Evolutionary conservation across 2,329 filamentous ascomycete species (phyloP), one percentile per base, ranked within the genome.

Genomic region (Talaromyces sp.): DNA sequence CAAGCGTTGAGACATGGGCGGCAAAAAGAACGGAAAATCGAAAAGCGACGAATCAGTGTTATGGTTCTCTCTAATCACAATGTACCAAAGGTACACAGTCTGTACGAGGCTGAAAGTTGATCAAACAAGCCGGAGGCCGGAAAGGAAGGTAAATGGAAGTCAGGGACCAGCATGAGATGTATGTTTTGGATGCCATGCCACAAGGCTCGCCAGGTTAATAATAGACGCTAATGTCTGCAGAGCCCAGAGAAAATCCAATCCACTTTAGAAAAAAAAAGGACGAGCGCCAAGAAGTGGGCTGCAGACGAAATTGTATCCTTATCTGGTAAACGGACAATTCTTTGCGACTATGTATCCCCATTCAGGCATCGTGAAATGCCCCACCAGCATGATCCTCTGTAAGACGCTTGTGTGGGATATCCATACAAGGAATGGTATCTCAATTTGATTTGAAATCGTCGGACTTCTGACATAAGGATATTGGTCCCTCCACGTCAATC

Each of bases 101-200:
- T 45, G 50, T 63, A 47, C 41, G 52, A 45, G 41, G 41, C 41
- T 61, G 43, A 39, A 65, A 50, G 59, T 61, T 49, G 45, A 66
- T 61, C 64, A 66, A 66, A 66, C 64, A 50, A 56, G 50, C 45
- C 64, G 60, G 64, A 66, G 58, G 50, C 52, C 64, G 60, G 64
- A 37, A 66, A 35, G 33, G 27, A 35, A 52, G 25, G 39, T 62
- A 60, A 66, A 59, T 66, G 64, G 59, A 39, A 33, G 50, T 27
- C 45, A n/a, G 15, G 22, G 43, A 25, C 43, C n/a, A 52, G 60
- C 52, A 37, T 59, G n/a, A 37, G 47, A 27, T 65, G 49, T 61
- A 39, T 47, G 33, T 49, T 62, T 57, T 33, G 25, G 22, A 22
- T 35, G n/a, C 25, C 49, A 54, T 61, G 15, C 41, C 60, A 59